Percentiles rank a stretch among this genome's conserved stretches.
phyloP scores from a whole-genome alignment of 163 green algal genomes.

The Scenedesmus sp. region DNA sequence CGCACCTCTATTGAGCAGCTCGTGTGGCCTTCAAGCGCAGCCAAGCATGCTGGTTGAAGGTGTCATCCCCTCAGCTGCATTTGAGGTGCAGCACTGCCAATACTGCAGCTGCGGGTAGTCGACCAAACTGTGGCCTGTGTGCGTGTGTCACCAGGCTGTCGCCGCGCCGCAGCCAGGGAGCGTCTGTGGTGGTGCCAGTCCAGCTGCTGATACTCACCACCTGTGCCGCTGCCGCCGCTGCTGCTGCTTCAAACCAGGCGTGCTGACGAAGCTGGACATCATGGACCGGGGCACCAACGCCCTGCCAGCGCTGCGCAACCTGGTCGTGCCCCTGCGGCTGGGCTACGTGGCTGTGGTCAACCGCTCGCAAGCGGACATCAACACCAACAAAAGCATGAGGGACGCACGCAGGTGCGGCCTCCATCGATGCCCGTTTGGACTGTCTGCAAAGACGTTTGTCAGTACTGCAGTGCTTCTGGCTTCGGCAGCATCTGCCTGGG shows the following conservation, averaged over 20 bases:
- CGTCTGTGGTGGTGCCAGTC: neutral
- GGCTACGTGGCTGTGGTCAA: conserved; percentile 95
- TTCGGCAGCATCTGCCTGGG: neutral
- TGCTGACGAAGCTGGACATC: conserved; percentile 99
- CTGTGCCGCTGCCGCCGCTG: neutral
- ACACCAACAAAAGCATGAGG: conserved; percentile 77
- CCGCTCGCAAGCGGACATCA: conserved; percentile 89
- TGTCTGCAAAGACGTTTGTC: too few relatives aligned
- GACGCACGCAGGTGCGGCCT: conserved; percentile 72
- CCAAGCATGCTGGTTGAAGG: too few relatives aligned
- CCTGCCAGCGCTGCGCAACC: conserved; percentile 81
- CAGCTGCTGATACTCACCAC: neutral
- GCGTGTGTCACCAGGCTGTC: too few relatives aligned
- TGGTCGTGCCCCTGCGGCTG: conserved; percentile 89
- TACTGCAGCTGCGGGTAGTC: too few relatives aligned
- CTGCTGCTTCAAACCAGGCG: conserved; percentile 72
- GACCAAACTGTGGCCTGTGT: too few relatives aligned
- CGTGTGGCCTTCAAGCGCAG: too few relatives aligned
- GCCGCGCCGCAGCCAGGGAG: too few relatives aligned
- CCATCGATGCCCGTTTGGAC: neutral
- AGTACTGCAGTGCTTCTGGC: neutral
- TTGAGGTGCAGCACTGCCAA: too few relatives aligned
- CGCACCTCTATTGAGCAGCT: too few relatives aligned
- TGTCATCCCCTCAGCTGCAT: too few relatives aligned
- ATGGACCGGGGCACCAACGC: conserved; percentile 98